Evolutionary conservation across 495 filamentous ascomycete species (phyloP), one percentile per base, ranked within the genome.

Genomic region (Penicillium canariense): DNA sequence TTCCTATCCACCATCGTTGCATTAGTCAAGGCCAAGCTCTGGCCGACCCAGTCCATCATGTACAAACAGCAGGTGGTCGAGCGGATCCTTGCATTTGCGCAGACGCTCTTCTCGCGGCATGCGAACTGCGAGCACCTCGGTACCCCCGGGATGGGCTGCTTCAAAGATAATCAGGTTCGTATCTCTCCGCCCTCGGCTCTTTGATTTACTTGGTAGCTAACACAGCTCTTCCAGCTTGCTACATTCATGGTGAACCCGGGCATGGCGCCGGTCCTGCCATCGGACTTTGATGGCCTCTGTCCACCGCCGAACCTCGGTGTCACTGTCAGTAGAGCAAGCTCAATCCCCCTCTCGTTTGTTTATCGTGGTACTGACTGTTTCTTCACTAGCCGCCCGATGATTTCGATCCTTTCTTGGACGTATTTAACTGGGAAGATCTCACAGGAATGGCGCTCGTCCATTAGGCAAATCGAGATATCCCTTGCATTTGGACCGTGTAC

Each of bases 361-460:
- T 30, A 17, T 15, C 8, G 6, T 5, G 11, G 22, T 49, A 23
- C 31, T 56, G 32, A 42, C 20, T 47, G 5, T n/a, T 15, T 32
- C 3, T 30, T 50, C 4, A 15, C n/a, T 40, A 77, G 74, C 66
- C 61, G 2, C 50, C 70, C 7, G 68, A 56, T 2, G 69, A 72
- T 18, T 69, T 77, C n/a, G 73, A 76, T 45, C 70, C 70, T 34
- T 76, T 74, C 52, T 59, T 77, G 9, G 73, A 75, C 34, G 70
- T 74, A 0, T 76, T 76, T 50, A 68, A 77, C 49, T 77, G 73
- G 73, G 73, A 71, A 26, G 71, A 77, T 54, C 42, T 76, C 32
- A 65, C 73, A 18, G 70, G 68, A 2, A 64, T 74, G 47, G 59
- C 70, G 0, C 61, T 74, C 17, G 62, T 59, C 42, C 61, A 63